phyloP scores from a whole-genome alignment of 305 asterid species.

The Fraxinus greggii region DNA sequence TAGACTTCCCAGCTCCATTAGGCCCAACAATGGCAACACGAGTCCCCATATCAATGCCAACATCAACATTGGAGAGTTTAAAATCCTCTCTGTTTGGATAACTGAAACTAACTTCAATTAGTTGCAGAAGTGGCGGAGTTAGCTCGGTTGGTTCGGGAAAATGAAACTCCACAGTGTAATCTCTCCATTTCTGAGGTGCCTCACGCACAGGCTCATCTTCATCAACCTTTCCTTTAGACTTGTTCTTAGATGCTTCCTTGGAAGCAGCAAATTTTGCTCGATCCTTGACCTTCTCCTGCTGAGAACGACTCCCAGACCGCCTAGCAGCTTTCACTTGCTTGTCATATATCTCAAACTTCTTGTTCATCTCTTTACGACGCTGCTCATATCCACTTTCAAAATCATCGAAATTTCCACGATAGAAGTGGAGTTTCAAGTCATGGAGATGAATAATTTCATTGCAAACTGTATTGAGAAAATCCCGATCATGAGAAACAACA shows the following conservation, averaged over 20 bases:
- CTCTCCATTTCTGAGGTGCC: constrained; percentile 83
- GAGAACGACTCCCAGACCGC: constrained; percentile 67
- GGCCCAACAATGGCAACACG: constrained; percentile 86
- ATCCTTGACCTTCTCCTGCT: constrained; percentile 83
- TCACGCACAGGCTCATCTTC: constrained; percentile 61
- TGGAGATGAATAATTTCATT: constrained; percentile 80
- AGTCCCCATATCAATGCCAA: constrained; percentile 84
- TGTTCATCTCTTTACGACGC: constrained; percentile 78
- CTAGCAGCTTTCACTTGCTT: constrained; percentile 75
- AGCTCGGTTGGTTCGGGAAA: constrained; percentile 74
- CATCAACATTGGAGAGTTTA: constrained; percentile 66
- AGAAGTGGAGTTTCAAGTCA: constrained; percentile 76
- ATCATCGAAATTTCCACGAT: constrained; percentile 77
- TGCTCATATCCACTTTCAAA: constrained; percentile 83
- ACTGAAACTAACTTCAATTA: constrained; percentile 68
- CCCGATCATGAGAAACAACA: constrained; percentile 88
- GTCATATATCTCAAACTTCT: constrained; percentile 67
- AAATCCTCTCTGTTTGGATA: constrained; percentile 72
- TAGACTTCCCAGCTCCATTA: constrained; percentile 83
- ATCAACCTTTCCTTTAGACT: constrained; percentile 61
- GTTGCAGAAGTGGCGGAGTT: constrained; percentile 64
- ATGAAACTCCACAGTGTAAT: constrained; percentile 78
- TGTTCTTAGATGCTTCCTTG: constrained; percentile 68
- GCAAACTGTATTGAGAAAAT: constrained; percentile 81
- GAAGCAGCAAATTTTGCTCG: constrained; percentile 71